phyloP scores from a whole-genome alignment of 345 rosid genomes.

The Xanthoceras sorbifolium region DNA sequence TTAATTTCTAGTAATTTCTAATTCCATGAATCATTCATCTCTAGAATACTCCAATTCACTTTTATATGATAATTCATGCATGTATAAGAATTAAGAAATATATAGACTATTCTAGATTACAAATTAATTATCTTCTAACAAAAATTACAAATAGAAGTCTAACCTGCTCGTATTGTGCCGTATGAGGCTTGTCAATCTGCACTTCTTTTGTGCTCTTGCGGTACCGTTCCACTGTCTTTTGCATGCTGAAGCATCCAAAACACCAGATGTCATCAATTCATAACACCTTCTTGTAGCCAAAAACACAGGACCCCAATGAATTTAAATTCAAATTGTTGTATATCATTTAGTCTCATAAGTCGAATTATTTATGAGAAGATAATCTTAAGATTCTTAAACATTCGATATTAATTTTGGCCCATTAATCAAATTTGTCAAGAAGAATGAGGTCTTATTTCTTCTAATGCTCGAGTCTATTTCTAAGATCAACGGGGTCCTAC shows the following conservation, averaged over 20 bases:
- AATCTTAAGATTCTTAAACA: too few species aligned
- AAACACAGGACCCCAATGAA: not conserved
- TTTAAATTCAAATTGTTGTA: not conserved
- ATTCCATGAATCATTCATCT: too few species aligned
- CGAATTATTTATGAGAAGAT: not conserved
- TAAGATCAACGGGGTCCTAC: too few species aligned
- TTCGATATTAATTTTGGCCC: not conserved
- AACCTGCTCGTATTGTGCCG: slow-evolving; percentile 47
- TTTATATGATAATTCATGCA: too few species aligned
- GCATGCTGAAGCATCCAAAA: slow-evolving; percentile 39
- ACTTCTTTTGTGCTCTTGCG: slow-evolving; percentile 26
- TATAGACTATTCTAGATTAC: too few species aligned
- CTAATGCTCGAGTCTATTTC: not conserved
- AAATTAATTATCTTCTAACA: too few species aligned
- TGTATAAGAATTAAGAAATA: too few species aligned
- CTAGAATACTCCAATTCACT: too few species aligned
- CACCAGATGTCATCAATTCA: not conserved
- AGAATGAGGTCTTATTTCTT: not conserved
- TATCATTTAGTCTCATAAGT: too few species aligned
- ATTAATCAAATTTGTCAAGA: not conserved
- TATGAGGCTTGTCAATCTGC: slow-evolving; percentile 21
- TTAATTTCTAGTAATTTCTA: too few species aligned
- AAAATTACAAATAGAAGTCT: slow-evolving; percentile 20
- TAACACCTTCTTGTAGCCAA: not conserved
- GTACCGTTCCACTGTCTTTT: slow-evolving; percentile 49